Base-by-base conservation (phyloP, 2,329 filamentous ascomycete genomes). In the Cladosporium sphaerospermum region DNA sequence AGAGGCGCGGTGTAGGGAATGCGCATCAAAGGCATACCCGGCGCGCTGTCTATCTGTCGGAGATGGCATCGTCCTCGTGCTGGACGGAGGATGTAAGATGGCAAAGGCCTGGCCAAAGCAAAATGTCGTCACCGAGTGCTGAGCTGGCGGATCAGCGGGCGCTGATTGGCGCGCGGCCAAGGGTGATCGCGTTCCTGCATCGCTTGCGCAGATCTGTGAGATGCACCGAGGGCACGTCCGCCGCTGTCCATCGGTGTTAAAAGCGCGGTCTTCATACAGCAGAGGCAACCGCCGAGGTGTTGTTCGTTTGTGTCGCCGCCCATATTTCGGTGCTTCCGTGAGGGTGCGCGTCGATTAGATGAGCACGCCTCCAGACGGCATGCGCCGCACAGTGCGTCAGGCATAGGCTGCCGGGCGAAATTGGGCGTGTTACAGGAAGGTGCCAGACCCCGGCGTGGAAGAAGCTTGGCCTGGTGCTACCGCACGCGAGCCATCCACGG, bases 1-100 rank as follows among this genome's bases (percentile, higher is more conserved):
- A 96, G 79, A 40, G 88, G 84, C 59, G 88, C 84, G 65, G 89
- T 96, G 69, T 92, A 97, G 55, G 92, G 92, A 63, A 97, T 95
- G 61, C 90, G 85, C 74, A 96, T 85, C 54, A 89, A 43, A 33
- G 37, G 28, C 47, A 50, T 50, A 23, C 47, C 47, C 40, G 47
- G 47, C 47, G 36, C 47, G 19, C 37, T 36, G 23, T 50, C 40
- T 42, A 4, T 23, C 31, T 42, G 32, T 33, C 8, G 28, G 16
- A 28, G 28, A 28, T 16, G 39, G 34, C 47, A 50, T 50, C 13
- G 31, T n/a, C n/a, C 14, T 33, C 6, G 23, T 16, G 13, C 36
- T 39, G 13, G n/a, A 14, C 10, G 14, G 16, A 43, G 28, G 14
- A 13, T 50, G 16, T 50, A 13, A 16, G 47, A 19, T 11, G 11